phyloP scores from a whole-genome alignment of 2,329 filamentous ascomycete species.

The Fusarium albidum region DNA sequence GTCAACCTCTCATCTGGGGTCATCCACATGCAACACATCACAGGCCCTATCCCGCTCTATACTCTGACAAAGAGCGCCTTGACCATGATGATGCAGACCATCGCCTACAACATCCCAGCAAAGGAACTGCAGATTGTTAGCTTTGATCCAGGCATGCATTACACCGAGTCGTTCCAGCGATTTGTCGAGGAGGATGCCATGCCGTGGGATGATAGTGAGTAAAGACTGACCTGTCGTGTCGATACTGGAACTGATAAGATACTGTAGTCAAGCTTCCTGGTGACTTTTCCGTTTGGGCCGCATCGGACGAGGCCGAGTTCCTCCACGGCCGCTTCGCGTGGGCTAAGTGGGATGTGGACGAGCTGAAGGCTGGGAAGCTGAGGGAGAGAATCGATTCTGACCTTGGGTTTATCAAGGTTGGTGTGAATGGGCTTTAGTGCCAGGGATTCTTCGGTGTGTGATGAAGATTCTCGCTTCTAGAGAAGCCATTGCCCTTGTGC shows the following conservation, averaged over 20 bases:
- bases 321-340: constrained; percentile 55
- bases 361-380: constrained; percentile 45
- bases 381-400: constrained; percentile 8
- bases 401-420: no score
- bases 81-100: constrained; percentile 25
- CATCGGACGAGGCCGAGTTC: constrained; percentile 53
- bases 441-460: no score
- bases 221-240: no score
- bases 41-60: no score
- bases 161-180: constrained; percentile 6
- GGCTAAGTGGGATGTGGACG: constrained; percentile 60
- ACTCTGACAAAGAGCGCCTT: no score
- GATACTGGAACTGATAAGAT: not conserved
- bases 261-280: constrained; percentile 43
- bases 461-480: no score
- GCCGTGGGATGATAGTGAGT: not conserved
- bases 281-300: constrained; percentile 53
- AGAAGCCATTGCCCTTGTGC: no score
- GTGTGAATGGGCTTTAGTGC: no score
- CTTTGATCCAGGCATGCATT: constrained; percentile 46
- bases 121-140: constrained; percentile 48
- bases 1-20: no score
- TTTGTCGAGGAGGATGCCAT: constrained; percentile 4
- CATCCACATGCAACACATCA: no score
- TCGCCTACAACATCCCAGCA: constrained; percentile 45